A percentile compares a stretch with the other conserved stretches of the same genome.
Evolutionary conservation across 2,329 filamentous ascomycete genomes (phyloP).

Genomic region (Pseudogymnoascus sp.): DNA sequence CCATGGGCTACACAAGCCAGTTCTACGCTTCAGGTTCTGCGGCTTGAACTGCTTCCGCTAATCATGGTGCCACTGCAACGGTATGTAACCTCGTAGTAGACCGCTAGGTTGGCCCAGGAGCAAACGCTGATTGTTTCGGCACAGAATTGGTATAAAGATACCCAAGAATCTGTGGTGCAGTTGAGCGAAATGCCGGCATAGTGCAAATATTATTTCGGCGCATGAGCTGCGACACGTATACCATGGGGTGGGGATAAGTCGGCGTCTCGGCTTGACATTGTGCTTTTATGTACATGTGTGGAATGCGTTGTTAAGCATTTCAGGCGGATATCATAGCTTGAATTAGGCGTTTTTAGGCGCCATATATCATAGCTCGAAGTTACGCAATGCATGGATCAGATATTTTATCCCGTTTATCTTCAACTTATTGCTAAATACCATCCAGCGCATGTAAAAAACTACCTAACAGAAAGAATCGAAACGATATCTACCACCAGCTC

Average conservation of each 20-base stretch:
- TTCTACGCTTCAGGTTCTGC: slow-evolving; percentile 42
- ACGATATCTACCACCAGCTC: not conserved
- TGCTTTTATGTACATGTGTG: not conserved
- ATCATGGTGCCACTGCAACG: not conserved
- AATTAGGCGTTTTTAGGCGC: not conserved
- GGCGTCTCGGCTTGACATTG: not conserved
- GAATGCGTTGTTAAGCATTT: not conserved
- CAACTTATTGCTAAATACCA: not conserved
- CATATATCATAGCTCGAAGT: not conserved
- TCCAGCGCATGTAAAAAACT: not conserved
- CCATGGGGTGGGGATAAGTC: not conserved
- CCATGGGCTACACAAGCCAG: slow-evolving; percentile 41
- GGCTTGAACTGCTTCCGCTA: slow-evolving; percentile 40
- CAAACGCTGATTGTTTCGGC: not conserved
- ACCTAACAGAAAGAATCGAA: not conserved
- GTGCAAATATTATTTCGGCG: not conserved
- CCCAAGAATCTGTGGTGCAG: not conserved
- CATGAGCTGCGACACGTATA: not conserved
- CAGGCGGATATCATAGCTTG: not conserved
- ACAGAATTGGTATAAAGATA: not conserved
- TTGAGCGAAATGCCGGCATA: not conserved
- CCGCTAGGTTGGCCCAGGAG: not conserved
- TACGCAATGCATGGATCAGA: not conserved
- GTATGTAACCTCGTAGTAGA: not conserved
- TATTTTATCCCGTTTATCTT: not conserved